Evolutionary conservation across 345 rosid genomes (phyloP).

Genomic region (Geranium brycei): DNA sequence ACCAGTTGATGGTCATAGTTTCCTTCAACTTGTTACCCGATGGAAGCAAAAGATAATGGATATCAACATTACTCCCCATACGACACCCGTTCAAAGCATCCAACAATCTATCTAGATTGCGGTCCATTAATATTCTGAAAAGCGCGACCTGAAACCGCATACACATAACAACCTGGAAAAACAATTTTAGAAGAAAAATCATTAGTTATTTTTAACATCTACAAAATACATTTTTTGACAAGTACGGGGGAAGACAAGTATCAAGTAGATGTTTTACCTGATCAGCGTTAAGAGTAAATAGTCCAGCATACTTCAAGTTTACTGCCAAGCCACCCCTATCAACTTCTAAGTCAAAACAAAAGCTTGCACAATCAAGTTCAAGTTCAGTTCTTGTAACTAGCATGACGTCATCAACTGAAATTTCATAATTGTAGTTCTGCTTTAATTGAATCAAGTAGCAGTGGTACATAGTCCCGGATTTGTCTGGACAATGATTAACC

Average conservation of each 20-base stretch:
- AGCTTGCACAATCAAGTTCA: conserved; percentile 18
- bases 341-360: conserved; percentile 36
- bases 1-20: conserved; percentile 39
- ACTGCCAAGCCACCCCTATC: conserved; percentile 41
- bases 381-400: conserved; percentile 43
- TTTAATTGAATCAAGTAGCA: conserved; percentile 49
- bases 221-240: not conserved
- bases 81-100: conserved; percentile 22
- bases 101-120: conserved; percentile 21
- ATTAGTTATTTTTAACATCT: too few relatives aligned
- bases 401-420: conserved; percentile 35
- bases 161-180: conserved; percentile 46
- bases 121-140: conserved; percentile 48
- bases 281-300: conserved; percentile 20
- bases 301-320: conserved; percentile 36
- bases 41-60: conserved; percentile 71
- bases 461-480: conserved; percentile 21
- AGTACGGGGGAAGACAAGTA: conserved; percentile 4
- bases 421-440: conserved; percentile 24
- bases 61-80: conserved; percentile 12
- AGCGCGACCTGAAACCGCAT: conserved; percentile 55
- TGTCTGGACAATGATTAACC: conserved; percentile 18
- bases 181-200: not conserved
- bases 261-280: conserved; percentile 20
- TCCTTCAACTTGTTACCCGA: conserved; percentile 8